Conservation (phyloP, 2,329 filamentous ascomycete species). For the Penicillium fuscoglaucum region DNA sequence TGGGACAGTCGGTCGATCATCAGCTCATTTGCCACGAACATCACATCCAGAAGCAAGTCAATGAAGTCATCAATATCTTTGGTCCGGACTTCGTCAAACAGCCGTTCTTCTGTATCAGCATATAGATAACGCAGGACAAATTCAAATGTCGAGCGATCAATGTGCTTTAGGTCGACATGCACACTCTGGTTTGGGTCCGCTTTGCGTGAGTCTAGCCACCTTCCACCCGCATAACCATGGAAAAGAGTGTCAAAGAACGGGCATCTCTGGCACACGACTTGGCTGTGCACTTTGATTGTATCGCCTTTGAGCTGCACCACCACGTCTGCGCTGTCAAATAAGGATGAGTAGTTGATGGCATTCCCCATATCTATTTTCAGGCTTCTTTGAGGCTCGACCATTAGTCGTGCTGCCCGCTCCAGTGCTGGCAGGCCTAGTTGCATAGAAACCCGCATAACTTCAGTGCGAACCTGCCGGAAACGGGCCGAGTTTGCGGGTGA, state of each 20-base stretch:
- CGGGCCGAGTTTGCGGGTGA: conserved; percentile 65
- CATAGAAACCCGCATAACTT: conserved; percentile 83
- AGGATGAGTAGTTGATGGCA: conserved; percentile 67
- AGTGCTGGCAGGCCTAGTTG: conserved; percentile 69
- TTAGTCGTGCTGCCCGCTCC: conserved; percentile 74
- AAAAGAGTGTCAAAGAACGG: conserved; percentile 93
- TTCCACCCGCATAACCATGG: conserved; percentile 78
- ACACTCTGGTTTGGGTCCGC: conserved; percentile 53
- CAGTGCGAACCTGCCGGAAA: conserved; percentile 76
- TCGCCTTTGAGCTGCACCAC: conserved; percentile 75
- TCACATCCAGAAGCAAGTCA: conserved; percentile 85
- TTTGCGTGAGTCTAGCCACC: conserved; percentile 75
- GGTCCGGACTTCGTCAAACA: conserved; percentile 76
- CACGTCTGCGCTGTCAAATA: conserved; percentile 78
- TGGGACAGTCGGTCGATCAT: conserved; percentile 92
- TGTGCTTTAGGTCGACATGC: conserved; percentile 78
- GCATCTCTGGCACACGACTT: conserved; percentile 76
- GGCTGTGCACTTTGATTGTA: conserved; percentile 69
- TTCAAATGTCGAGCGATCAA: conserved; percentile 70
- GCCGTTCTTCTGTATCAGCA: conserved; percentile 72
- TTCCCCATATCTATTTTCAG: conserved; percentile 69
- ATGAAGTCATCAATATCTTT: conserved; percentile 78
- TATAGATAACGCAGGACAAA: conserved; percentile 82
- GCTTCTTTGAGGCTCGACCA: conserved; percentile 63
- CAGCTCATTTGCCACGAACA: conserved; percentile 86